Percentiles rank a stretch among this genome's conserved stretches.
These are phyloP conservation scores for Claviceps arundinis DNA, from an alignment of 2,329 filamentous ascomycete species.

Conservation along the genomic window DNA sequence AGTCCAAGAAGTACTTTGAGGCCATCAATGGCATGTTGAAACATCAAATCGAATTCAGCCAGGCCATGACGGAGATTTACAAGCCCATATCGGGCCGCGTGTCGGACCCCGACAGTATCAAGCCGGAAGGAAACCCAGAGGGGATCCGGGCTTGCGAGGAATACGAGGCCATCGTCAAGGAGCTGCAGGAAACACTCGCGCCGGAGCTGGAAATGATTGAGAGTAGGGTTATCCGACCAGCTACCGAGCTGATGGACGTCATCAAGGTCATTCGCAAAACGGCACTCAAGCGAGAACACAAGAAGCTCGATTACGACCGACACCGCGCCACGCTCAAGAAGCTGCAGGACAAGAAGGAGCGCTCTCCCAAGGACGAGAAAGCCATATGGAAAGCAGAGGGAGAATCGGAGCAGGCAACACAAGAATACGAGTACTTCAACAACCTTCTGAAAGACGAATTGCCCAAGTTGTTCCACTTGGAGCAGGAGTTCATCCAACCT, in stretches of 20 bases:
- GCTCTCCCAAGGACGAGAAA: conserved; percentile 92
- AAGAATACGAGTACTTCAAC: conserved; percentile 98
- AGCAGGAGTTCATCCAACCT: conserved; percentile 89
- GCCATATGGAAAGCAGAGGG: conserved; percentile 90
- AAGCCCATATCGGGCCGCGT: conserved; percentile 93
- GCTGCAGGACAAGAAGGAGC: conserved; percentile 94
- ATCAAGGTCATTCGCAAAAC: conserved; percentile 92
- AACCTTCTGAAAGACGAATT: conserved; percentile 92
- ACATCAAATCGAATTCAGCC: conserved; percentile 96
- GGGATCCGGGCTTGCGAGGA: conserved; percentile 93
- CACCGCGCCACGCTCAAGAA: conserved; percentile 78
- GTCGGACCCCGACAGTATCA: conserved; percentile 78
- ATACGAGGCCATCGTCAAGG: conserved; percentile 82
- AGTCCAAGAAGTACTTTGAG: conserved; percentile 93
- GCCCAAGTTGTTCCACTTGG: conserved; percentile 77
- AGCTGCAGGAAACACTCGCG: conserved; percentile 74
- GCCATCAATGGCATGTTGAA: conserved; percentile 96
- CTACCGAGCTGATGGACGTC: conserved; percentile 84
- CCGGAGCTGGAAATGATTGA: conserved; percentile 98
- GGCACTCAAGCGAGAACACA: conserved; percentile 83
- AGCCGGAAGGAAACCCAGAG: conserved; percentile 76
- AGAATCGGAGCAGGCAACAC: conserved; percentile 79
- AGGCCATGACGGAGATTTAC: conserved; percentile 92
- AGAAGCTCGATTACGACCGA: conserved; percentile 91
- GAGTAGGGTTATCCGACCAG: conserved; percentile 75